phyloP scores from a whole-genome alignment of 2,329 filamentous ascomycete species.

The Diaporthe sp. region DNA sequence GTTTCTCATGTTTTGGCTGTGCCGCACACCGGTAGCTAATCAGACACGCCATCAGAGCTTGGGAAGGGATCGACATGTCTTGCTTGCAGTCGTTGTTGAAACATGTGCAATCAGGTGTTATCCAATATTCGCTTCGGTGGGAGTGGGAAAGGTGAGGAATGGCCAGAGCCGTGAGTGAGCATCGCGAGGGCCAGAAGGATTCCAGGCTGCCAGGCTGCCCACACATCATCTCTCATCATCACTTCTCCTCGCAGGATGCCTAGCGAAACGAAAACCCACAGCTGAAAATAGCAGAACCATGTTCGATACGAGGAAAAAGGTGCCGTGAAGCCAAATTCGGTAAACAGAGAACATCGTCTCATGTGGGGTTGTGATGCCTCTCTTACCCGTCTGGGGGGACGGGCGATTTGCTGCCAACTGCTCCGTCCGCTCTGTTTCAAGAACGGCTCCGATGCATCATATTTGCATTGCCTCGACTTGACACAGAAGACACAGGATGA shows the following conservation, averaged over 20 bases:
- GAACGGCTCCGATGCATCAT: not conserved
- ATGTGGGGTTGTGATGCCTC: not conserved
- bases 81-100: not conserved
- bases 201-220: not conserved
- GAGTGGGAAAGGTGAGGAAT: not conserved
- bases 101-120: not conserved
- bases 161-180: not conserved
- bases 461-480: not conserved
- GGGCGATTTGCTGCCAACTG: not conserved
- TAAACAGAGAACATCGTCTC: not conserved
- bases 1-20: not conserved
- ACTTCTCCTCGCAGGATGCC: not conserved
- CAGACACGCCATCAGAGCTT: not conserved
- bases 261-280: conserved; percentile 1
- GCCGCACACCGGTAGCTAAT: not conserved
- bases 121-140: not conserved
- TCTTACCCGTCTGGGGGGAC: not conserved
- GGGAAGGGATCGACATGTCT: not conserved
- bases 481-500: not conserved
- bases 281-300: not conserved
- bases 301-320: not conserved
- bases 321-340: not conserved
- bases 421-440: not conserved
- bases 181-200: not conserved
- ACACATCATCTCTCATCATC: not conserved